Evolutionary conservation across 768 basidiomycete genomes (phyloP).

Genomic region (Hysterangium stoloniferum): DNA sequence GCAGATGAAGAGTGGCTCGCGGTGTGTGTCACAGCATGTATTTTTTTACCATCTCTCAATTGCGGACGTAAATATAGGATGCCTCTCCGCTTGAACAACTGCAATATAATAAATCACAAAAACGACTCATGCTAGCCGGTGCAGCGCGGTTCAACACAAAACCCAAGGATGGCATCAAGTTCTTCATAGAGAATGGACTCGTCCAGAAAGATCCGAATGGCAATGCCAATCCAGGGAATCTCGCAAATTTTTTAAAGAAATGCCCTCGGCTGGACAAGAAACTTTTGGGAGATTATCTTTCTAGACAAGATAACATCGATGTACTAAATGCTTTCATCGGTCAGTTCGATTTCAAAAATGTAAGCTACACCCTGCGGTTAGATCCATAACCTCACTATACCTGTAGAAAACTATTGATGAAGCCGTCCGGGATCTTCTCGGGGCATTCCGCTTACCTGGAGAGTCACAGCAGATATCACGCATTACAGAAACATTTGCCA

Average conservation of each 20-base stretch:
- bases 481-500: slow-evolving; percentile 92
- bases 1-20: slow-evolving; percentile 51
- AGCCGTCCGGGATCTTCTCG: slow-evolving; percentile 90
- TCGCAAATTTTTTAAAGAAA: slow-evolving; percentile 82
- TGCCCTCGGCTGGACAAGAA: slow-evolving; percentile 87
- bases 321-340: slow-evolving; percentile 81
- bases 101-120: slow-evolving; percentile 68
- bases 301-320: slow-evolving; percentile 79
- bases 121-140: slow-evolving; percentile 77
- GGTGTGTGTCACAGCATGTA: slow-evolving; percentile 31
- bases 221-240: slow-evolving; percentile 51
- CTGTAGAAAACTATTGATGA: slow-evolving; percentile 88
- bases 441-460: slow-evolving; percentile 90
- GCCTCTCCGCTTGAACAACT: slow-evolving; percentile 51
- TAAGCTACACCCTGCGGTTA: slow-evolving; percentile 29
- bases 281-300: slow-evolving; percentile 87
- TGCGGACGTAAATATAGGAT: slow-evolving; percentile 30
- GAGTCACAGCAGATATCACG: slow-evolving; percentile 90
- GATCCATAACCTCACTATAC: not conserved
- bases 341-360: slow-evolving; percentile 84
- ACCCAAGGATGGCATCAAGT: slow-evolving; percentile 84
- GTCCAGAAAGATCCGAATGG: slow-evolving; percentile 35
- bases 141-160: slow-evolving; percentile 86
- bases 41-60: not conserved
- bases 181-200: slow-evolving; percentile 87